phyloP scores from a whole-genome alignment of 2,329 filamentous ascomycete species.

The Proliferodiscus dingleyae region DNA sequence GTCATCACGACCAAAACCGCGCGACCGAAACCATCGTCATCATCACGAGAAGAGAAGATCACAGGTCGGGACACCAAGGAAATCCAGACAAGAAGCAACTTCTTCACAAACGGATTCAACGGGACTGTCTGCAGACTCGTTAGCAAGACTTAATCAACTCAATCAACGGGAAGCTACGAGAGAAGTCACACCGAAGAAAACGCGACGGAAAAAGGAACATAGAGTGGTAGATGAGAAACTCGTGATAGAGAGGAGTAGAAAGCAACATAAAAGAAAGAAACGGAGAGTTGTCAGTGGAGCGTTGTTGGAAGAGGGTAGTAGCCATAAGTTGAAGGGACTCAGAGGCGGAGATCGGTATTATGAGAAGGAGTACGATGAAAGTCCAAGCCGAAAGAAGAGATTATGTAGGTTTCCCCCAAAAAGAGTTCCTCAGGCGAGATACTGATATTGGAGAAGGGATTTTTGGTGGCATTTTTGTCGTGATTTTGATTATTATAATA shows the following conservation, averaged over 20 bases:
- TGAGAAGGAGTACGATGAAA: constrained; percentile 37
- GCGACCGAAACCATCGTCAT: constrained; percentile 20
- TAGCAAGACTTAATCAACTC: constrained; percentile 28
- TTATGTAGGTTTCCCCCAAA: constrained; percentile 44
- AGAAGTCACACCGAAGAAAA: constrained; percentile 24
- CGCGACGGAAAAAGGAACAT: constrained; percentile 19
- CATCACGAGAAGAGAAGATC: constrained; percentile 15
- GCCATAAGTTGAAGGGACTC: constrained; percentile 47
- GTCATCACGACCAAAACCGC: constrained; percentile 20
- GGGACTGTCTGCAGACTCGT: constrained; percentile 28
- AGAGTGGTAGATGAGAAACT: constrained; percentile 24
- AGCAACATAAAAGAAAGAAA: constrained; percentile 33
- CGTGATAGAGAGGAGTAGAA: constrained; percentile 22
- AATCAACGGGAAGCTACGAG: constrained; percentile 22
- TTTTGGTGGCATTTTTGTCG: constrained; percentile 46
- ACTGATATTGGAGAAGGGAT: constrained; percentile 37
- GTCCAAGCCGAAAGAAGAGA: constrained; percentile 50
- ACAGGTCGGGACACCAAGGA: constrained; percentile 18
- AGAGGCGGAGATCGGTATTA: constrained; percentile 40
- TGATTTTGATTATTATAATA: constrained; percentile 62
- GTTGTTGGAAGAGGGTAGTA: constrained; percentile 62
- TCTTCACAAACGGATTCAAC: constrained; percentile 26
- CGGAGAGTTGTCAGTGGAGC: constrained; percentile 66
- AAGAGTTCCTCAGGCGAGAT: constrained; percentile 11
- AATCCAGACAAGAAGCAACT: constrained; percentile 17